Conservation (phyloP, 2,329 filamentous ascomycete genomes). For the Aquanectria penicillioides region DNA sequence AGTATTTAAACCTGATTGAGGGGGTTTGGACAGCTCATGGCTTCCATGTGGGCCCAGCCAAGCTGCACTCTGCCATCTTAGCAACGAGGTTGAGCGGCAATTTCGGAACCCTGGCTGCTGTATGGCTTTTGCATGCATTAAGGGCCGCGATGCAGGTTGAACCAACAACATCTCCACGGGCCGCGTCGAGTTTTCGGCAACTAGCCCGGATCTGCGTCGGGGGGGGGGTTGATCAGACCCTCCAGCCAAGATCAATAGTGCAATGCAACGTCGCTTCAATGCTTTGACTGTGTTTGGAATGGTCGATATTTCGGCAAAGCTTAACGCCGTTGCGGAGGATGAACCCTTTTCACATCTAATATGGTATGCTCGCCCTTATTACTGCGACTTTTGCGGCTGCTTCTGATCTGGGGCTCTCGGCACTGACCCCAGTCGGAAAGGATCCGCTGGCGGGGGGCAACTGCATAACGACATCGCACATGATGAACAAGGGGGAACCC, state of each 20-base stretch:
- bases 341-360: no score
- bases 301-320: no score
- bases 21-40: no score
- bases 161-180: background rate
- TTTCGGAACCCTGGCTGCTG: no score
- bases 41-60: no score
- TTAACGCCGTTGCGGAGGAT: no score
- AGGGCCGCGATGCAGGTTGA: background rate
- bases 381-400: background rate
- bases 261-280: background rate
- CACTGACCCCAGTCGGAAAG: background rate
- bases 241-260: background rate
- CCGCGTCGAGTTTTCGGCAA: background rate
- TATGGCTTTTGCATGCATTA: no score
- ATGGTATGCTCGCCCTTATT: no score
- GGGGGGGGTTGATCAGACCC: background rate
- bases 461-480: background rate
- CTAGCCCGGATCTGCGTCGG: background rate
- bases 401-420: background rate
- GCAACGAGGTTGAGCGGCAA: no score
- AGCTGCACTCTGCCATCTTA: no score
- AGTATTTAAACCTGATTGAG: no score
- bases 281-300: background rate
- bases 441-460: slow-evolving; percentile 3
- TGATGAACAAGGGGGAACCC: background rate